These are phyloP conservation scores for Cryphonectria parasitica DNA, from an alignment of 2,329 filamentous ascomycete genomes.

Conservation along the genomic window DNA sequence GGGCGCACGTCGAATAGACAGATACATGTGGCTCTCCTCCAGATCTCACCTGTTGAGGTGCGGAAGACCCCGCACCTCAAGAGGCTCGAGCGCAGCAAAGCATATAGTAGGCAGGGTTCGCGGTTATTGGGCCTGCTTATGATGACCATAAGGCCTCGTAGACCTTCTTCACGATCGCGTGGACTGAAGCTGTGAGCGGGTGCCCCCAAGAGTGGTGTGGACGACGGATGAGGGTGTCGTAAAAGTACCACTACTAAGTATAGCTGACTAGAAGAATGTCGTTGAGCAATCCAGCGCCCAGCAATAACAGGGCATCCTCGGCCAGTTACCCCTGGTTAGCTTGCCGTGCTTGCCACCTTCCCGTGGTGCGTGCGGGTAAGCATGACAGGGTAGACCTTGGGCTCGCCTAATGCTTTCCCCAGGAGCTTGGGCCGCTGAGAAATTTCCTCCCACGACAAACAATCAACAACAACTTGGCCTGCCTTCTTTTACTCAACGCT, in stretches of 20 bases:
- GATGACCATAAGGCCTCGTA: not conserved
- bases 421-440: not conserved
- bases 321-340: not conserved
- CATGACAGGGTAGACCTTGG: not conserved
- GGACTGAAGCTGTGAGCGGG: not conserved
- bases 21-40: not conserved
- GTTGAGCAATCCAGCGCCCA: not conserved
- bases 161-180: not conserved
- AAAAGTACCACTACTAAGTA: too few species aligned
- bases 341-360: not conserved
- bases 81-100: not conserved
- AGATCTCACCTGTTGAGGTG: not conserved
- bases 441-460: not conserved
- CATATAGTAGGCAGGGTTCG: not conserved
- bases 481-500: not conserved
- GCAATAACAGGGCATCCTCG: not conserved
- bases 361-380: not conserved
- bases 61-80: not conserved
- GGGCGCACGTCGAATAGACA: not conserved
- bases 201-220: too few species aligned
- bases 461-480: not conserved
- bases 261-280: not conserved
- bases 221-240: not conserved
- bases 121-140: not conserved
- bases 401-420: not conserved